Evolutionary conservation across 2,329 filamentous ascomycete genomes (phyloP), one percentile per base, ranked within the genome.

Genomic region (Alternaria atra): DNA sequence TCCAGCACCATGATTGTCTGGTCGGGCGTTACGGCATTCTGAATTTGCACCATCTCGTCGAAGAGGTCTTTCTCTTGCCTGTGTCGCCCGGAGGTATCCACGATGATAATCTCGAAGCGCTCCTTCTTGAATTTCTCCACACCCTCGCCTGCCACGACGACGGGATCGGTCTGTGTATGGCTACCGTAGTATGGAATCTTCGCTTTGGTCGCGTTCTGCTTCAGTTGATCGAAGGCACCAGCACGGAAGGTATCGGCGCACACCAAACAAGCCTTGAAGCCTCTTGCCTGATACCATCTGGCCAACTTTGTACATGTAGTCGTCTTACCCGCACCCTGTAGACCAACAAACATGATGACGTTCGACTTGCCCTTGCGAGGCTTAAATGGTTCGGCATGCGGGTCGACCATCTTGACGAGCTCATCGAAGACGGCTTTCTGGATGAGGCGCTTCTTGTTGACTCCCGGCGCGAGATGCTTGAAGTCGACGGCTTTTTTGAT

Each of bases 71-170:
- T 90, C 80, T 99, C 95, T 76, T 99, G 95, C 75, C 93, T 89
- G 82, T 99, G 95, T 69, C 95, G 87, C 79, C 95, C 95, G 47
- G 92, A 97, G 0, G 95, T 99, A 82, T 99, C 95, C 56, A 99
- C 95, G 64, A 99, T 98, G 73, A 99, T 99, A 69, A 99, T 90
- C 80, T 99, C 95, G 77, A 99, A 99, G 48, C 90, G 88, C 83
- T 99, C 95, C 84, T 97, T 98, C 84, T 97, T 97, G 85, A 99
- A 99, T 81, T 98, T 96, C 47, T 97, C 93, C 32, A 99, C 95
- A 81, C 95, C 95, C 70, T 97, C 94, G n/a, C 89, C 87, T 0
- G 95, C 94, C 17, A 99, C 95, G 6, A 93, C 90, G 0, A 94
- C 93, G 0, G 95, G 95, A 75, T 99, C 95, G 7, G 94, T 97